phyloP scores from a whole-genome alignment of 2,329 filamentous ascomycete genomes.

The Paecilomyces sp. region DNA sequence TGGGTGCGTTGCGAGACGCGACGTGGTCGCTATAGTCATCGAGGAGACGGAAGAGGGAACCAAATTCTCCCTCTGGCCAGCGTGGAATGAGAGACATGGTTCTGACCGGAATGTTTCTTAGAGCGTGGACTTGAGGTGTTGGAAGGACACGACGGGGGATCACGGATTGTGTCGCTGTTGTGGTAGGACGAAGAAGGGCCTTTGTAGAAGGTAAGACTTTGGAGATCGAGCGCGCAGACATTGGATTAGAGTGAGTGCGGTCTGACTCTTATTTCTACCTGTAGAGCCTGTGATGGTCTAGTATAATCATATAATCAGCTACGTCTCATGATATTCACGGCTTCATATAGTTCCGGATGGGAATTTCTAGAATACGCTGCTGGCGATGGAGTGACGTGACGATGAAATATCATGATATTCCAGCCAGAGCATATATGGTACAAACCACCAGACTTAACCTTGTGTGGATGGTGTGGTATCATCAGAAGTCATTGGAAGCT shows the following conservation, averaged over 20 bases:
- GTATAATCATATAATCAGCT: background rate
- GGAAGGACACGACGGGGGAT: background rate
- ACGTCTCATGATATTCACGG: background rate
- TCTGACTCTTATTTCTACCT: background rate
- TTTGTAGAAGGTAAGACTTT: background rate
- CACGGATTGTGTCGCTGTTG: background rate
- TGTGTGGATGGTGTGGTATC: background rate
- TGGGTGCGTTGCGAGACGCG: slow-evolving; percentile 4
- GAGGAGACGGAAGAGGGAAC: slow-evolving; percentile 31
- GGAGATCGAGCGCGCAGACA: background rate
- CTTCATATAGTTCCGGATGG: background rate
- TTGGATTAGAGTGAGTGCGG: background rate
- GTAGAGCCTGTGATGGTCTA: background rate
- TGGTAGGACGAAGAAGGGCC: background rate
- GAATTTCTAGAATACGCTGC: background rate
- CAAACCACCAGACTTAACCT: background rate
- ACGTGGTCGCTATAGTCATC: slow-evolving; percentile 25
- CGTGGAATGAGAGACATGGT: slow-evolving; percentile 13
- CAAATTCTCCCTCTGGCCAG: slow-evolving; percentile 18
- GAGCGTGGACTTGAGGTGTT: background rate
- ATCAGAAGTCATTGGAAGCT: background rate
- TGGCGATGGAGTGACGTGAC: background rate
- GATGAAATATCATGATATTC: background rate
- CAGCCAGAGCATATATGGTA: background rate
- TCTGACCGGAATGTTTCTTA: background rate